A percentile compares a stretch with the other conserved stretches of the same genome.
Conservation (phyloP, 495 filamentous ascomycete genomes). For the Achaetomiella virescens region DNA sequence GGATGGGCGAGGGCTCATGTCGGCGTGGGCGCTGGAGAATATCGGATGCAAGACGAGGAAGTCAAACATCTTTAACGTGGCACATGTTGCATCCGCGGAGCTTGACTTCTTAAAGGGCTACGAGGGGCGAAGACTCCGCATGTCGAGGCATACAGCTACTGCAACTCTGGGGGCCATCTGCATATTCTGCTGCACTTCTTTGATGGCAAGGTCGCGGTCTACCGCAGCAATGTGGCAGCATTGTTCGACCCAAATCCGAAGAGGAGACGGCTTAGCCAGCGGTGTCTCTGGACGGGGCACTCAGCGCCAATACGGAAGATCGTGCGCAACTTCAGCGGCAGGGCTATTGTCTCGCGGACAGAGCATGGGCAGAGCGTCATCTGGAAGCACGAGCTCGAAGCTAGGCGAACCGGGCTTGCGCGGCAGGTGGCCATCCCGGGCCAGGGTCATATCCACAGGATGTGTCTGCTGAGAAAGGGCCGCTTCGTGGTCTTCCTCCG, state of each 20-base stretch:
- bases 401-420: constrained; percentile 46
- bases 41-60: constrained; percentile 68
- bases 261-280: constrained; percentile 51
- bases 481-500: constrained; percentile 78
- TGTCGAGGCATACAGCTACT: constrained; percentile 70
- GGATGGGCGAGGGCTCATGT: constrained; percentile 81
- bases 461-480: constrained; percentile 66
- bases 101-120: constrained; percentile 56
- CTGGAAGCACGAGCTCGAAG: constrained; percentile 61
- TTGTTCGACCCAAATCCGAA: constrained; percentile 74
- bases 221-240: constrained; percentile 68
- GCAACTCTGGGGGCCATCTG: constrained; percentile 56
- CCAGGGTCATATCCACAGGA: constrained; percentile 72
- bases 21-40: constrained; percentile 90
- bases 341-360: constrained; percentile 75
- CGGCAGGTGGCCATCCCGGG: constrained; percentile 67
- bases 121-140: constrained; percentile 39
- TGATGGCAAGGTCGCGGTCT: constrained; percentile 77
- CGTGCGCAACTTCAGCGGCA: constrained; percentile 72
- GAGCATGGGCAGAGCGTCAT: constrained; percentile 72
- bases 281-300: constrained; percentile 77
- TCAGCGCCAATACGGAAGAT: constrained; percentile 74
- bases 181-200: constrained; percentile 81
- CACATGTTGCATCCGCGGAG: constrained; percentile 61
- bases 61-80: constrained; percentile 76